Percentiles rank a stretch among this genome's conserved stretches.
phyloP scores from a whole-genome alignment of 768 basidiomycete genomes.

The Tephrocybe rancida region DNA sequence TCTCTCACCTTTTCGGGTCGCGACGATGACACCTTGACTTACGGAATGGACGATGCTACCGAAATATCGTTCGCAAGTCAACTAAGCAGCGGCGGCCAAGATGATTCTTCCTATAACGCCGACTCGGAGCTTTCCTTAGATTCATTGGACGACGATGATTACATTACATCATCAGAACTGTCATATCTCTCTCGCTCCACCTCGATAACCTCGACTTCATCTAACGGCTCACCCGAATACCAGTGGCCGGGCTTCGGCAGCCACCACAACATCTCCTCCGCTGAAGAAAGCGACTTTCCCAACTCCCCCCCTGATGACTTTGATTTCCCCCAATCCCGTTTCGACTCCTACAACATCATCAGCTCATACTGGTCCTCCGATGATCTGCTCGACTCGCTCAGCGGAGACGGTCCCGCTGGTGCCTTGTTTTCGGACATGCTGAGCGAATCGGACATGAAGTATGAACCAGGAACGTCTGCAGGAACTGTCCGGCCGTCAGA shows the following conservation, averaged over 20 bases:
- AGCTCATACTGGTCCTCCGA: slow-evolving; percentile 22
- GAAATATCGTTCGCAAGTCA: neutral
- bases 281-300: slow-evolving; percentile 28
- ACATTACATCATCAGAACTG: slow-evolving; percentile 27
- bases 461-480: slow-evolving; percentile 48
- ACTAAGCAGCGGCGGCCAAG: neutral
- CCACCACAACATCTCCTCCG: slow-evolving; percentile 21
- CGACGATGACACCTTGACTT: slow-evolving; percentile 9
- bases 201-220: slow-evolving; percentile 38
- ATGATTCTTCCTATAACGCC: slow-evolving; percentile 14
- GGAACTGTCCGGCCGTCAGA: slow-evolving; percentile 41
- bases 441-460: slow-evolving; percentile 23
- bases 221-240: slow-evolving; percentile 28
- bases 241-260: slow-evolving; percentile 17
- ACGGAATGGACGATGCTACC: neutral
- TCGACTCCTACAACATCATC: slow-evolving; percentile 20
- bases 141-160: slow-evolving; percentile 10
- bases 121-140: slow-evolving; percentile 21
- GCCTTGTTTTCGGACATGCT: slow-evolving; percentile 16
- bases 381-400: slow-evolving; percentile 16
- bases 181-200: slow-evolving; percentile 45
- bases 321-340: slow-evolving; percentile 20
- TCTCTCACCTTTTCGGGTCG: slow-evolving; percentile 23
- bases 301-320: slow-evolving; percentile 27
- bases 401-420: slow-evolving; percentile 4